These are phyloP conservation scores for Pyracantha coccinea DNA, from an alignment of 331 rosid genomes.

Conservation along the genomic window DNA sequence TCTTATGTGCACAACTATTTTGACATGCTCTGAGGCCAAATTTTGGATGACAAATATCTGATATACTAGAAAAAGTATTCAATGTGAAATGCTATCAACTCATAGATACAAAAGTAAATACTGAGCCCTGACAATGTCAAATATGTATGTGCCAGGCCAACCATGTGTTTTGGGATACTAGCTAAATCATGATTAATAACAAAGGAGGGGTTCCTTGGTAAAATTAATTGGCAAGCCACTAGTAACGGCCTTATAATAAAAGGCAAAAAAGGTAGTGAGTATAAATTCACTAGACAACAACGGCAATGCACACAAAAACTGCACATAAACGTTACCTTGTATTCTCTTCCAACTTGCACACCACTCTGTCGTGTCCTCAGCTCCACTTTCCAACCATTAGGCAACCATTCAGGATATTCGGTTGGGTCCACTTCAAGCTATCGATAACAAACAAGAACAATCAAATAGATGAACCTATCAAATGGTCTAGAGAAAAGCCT, in stretches of 20 bases:
- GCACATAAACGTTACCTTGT: constrained; percentile 47
- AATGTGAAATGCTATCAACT: not conserved
- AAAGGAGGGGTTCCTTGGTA: not conserved
- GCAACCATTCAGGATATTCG: constrained; percentile 79
- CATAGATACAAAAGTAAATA: not conserved
- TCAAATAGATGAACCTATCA: not conserved
- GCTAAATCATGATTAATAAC: not conserved
- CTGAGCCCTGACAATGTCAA: not conserved
- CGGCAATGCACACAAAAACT: constrained; percentile 8
- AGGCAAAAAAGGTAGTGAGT: not conserved
- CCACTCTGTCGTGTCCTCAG: constrained; percentile 72
- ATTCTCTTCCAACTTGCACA: constrained; percentile 38
- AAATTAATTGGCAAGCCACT: not conserved
- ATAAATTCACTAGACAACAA: not conserved
- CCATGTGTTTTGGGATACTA: not conserved
- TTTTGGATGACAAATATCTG: not conserved
- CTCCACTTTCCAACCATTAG: constrained; percentile 72
- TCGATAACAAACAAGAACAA: constrained; percentile 11
- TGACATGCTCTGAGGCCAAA: not conserved
- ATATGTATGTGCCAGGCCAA: not conserved
- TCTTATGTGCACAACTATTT: not conserved
- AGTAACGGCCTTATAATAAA: not conserved
- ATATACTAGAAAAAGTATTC: too few species aligned
- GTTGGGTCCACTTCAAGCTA: constrained; percentile 37
- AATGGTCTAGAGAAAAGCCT: constrained; percentile 9